phyloP scores from a whole-genome alignment of 1,139 yeast species.

The Pichia sp. region DNA sequence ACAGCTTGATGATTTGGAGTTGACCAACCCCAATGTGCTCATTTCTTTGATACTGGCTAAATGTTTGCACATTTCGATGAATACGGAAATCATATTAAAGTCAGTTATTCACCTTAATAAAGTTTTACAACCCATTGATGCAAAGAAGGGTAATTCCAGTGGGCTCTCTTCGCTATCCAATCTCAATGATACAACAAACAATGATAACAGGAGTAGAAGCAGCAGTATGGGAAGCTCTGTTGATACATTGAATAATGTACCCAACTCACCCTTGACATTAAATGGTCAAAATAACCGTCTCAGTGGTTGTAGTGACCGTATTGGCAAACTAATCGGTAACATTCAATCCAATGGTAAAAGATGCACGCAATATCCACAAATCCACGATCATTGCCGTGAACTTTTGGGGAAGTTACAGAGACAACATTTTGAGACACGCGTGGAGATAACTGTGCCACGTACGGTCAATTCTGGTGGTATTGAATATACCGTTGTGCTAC shows the following conservation, averaged over 20 bases:
- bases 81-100: constrained; percentile 14
- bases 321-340: constrained; percentile 12
- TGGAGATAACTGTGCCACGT: constrained; percentile 12
- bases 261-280: neutral
- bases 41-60: constrained; percentile 21
- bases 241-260: neutral
- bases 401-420: constrained; percentile 2
- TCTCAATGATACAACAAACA: neutral
- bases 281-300: neutral
- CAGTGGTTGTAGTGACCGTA: constrained; percentile 8
- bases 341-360: constrained; percentile 10
- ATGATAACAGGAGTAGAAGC: constrained; percentile 5
- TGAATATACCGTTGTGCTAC: constrained; percentile 11
- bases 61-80: constrained; percentile 19
- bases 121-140: constrained; percentile 4
- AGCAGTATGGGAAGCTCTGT: constrained; percentile 2
- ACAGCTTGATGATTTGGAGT: constrained; percentile 29
- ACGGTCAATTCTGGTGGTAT: constrained; percentile 11
- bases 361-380: constrained; percentile 9
- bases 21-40: constrained; percentile 24
- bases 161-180: neutral
- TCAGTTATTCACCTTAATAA: constrained; percentile 19
- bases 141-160: neutral
- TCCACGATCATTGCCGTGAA: constrained; percentile 10
- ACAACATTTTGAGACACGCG: neutral